Percentiles rank a stretch among this genome's conserved stretches.
Conservation (phyloP, 768 basidiomycete species). For the Paxillus rubicundulus region DNA sequence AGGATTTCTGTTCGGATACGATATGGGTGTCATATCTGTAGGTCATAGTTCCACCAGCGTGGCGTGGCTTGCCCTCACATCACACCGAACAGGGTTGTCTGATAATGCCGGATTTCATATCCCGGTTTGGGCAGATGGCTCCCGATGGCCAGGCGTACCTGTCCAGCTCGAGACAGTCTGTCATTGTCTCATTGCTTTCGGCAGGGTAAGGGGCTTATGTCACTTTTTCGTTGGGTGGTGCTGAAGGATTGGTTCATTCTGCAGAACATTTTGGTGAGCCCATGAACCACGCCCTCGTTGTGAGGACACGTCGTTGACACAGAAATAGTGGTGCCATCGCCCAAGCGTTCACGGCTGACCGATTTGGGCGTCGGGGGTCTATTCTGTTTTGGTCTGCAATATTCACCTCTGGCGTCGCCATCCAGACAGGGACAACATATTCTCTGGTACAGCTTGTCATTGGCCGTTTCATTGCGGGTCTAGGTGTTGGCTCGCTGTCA, state of each 20-base stretch:
- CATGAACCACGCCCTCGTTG: background rate
- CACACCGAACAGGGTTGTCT: constrained; percentile 55
- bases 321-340: constrained; percentile 54
- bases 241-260: background rate
- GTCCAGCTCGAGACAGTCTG: constrained; percentile 63
- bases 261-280: constrained; percentile 52
- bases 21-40: constrained; percentile 76
- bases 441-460: constrained; percentile 66
- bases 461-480: constrained; percentile 72
- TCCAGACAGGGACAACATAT: constrained; percentile 64
- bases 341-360: constrained; percentile 74
- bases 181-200: constrained; percentile 76
- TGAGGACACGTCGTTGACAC: constrained; percentile 3
- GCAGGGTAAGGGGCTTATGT: constrained; percentile 48
- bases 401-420: constrained; percentile 65
- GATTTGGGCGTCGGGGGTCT: constrained; percentile 67
- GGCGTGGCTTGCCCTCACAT: constrained; percentile 1
- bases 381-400: constrained; percentile 75
- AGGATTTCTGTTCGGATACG: constrained; percentile 72
- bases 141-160: constrained; percentile 49
- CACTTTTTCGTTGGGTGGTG: background rate
- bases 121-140: constrained; percentile 58
- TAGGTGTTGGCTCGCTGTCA: constrained; percentile 75
- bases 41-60: constrained; percentile 10
- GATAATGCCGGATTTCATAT: constrained; percentile 76